Base-by-base conservation (phyloP, 768 basidiomycete genomes). In the Suillus ampliporus region DNA sequence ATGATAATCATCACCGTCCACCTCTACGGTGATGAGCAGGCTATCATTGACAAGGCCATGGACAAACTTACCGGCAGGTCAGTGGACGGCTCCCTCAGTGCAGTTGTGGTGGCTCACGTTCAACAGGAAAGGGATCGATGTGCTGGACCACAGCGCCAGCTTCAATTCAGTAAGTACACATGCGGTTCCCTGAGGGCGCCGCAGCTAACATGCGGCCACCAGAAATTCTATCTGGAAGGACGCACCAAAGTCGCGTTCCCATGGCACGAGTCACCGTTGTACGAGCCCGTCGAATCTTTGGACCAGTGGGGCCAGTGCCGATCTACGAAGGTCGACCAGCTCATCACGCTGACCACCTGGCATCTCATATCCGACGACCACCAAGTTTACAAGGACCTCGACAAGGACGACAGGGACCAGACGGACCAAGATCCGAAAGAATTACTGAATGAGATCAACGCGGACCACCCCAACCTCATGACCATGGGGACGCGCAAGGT, bases 181-280 rank as follows among this genome's bases (percentile, higher is more conserved):
- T 11, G 17, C 40, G 40, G 10, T 41, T 17, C 10, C 40, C 40
- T 17, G 6, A 5, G 40, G 15, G 2, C 2, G 40, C 17, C 15
- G 11, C 17, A 17, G 15, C 40, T 41, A 17, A 41, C 40, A 5
- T 8, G 3, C 43, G 17, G 31, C 17, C n/a, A 1, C 10, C 41
- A 58, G 57, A 46, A 46, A 46, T 58, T 58, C 9, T 58, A 58
- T 35, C 15, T 58, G 14, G 40, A 41, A 15, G 21, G 44, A 5
- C 57, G 57, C n/a, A 26, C 34, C 8, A 46, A 47, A 7, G 57
- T 58, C 19, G 57, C 57, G 7, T 58, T 41, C 8, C 57, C 57
- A 28, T 58, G 8, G 0, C 28, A 28, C 5, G 4, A 14, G 6
- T 43, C 23, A 4, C 38, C 38, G 2, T 1, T 2, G 3, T 58